Evolutionary conservation across 164 flowering plant species (phyloP), one percentile per base, ranked within the genome.

Genomic region (Chloranthus sessilifolius): DNA sequence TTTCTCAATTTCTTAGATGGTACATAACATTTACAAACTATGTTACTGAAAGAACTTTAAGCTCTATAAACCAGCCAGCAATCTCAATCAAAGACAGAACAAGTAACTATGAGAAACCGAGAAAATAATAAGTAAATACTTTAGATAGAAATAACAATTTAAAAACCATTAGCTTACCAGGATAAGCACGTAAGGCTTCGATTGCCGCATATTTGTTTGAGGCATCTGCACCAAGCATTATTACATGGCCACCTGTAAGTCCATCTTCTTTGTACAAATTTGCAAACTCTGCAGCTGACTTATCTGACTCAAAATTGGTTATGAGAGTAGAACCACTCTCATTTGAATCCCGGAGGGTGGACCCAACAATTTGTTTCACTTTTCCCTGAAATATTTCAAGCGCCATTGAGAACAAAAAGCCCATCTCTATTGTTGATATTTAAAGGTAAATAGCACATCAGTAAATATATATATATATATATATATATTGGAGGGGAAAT

Each of bases 291-390:
- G 83, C 82, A 4, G 99, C 81, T 7, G 90, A 78, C 64, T 77
- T 88, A 59, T 94, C 97, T 15, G 99, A 82, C 64, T 78, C 99
- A 49, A 83, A 94, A 59, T 94, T 94, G 27, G 99, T 94, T 4
- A 88, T 65, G 16, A 78, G 82, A 55, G 64, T 48, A 34, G 80
- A 67, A 10, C 62, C 78, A 20, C 52, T 78, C 42, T 77, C 95
- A 51, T 69, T 69, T 33, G 67, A 65, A 72, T 94, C 99, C 61
- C 47, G 49, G 49, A 94, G 85, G 9, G 99, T 88, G 15, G 99
- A 94, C 29, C 99, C 99, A 60, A 94, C 99, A 66, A 94, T 94
- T 68, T 94, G 97, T 66, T 94, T 94, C 74, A 94, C 99, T 70
- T 89, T 94, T 8, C 95, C 97, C 97, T 92, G 67, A 64, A 65